Evolutionary conservation across 139 green algal genomes (phyloP), one percentile per base, ranked within the genome.

Genomic region (Micractinium sp.): DNA sequence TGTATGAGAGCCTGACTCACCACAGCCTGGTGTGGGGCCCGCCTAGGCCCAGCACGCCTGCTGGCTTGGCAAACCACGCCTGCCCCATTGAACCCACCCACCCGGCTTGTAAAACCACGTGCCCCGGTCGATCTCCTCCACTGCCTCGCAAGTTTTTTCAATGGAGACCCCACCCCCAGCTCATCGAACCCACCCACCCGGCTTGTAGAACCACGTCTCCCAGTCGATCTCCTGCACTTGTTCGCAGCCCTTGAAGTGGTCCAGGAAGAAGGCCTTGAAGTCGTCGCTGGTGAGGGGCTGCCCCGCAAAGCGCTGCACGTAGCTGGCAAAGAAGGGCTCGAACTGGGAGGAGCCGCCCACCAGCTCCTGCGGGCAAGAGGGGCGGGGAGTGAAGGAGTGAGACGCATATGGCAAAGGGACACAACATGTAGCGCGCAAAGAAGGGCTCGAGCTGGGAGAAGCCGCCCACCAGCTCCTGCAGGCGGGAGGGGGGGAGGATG

Each of bases 171-270:
- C 47, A 5, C 47, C 47, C 74, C n/a, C 7, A 20, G 33, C n/a
- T n/a, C n/a, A n/a, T n/a, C n/a, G n/a, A n/a, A 14, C n/a, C 33
- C 9, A 29, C 67, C 16, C n/a, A 91, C 91, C 95, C 74, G 95
- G 91, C 0, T 85, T n/a, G 82, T 97, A 92, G 9, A 95, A 90
- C 96, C 96, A 98, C 13, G 94, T 91, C 33, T 97, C 92, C 96
- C 95, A 98, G 85, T 97, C 96, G 18, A 98, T 92, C 14, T 82
- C 14, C 20, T 90, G 19, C 0, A 94, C 84, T 1, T 88, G 86
- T 47, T 87, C 15, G 19, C 56, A 25, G 7, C 88, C 83, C 27
- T 93, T 87, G 86, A 98, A 98, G 92, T 96, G 89, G 0, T 95
- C 73, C 19, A 93, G 67, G 90, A 98, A 97, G 91, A 92, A 96